Evolutionary conservation across 176 grass and related monocot genomes (phyloP).

Genomic region (Aegilops sharonensis): DNA sequence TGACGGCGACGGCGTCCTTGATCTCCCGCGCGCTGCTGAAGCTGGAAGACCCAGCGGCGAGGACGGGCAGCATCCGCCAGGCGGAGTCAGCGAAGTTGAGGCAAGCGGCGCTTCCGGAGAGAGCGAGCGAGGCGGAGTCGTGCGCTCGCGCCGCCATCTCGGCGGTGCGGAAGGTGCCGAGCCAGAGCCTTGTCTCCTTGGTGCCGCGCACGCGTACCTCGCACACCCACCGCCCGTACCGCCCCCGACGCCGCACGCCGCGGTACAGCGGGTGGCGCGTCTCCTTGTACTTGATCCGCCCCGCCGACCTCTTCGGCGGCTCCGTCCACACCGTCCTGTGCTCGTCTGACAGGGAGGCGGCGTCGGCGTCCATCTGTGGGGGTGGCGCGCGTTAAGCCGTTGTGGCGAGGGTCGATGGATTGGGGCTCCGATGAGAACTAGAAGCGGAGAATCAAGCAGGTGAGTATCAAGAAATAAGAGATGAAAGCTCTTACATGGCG

Average conservation of each 20-base stretch:
- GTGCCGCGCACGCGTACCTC: conserved; percentile 50
- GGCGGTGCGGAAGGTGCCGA: conserved; percentile 62
- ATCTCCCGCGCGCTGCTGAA: conserved; percentile 21
- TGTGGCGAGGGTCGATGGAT: too few relatives aligned
- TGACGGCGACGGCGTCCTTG: conserved; percentile 32
- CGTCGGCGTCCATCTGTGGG: background rate
- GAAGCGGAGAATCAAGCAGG: too few relatives aligned
- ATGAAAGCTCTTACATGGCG: too few relatives aligned
- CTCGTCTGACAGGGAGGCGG: background rate
- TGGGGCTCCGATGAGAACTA: background rate
- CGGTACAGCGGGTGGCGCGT: conserved; percentile 69
- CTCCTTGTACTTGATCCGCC: conserved; percentile 72
- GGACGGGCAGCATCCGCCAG: conserved; percentile 23
- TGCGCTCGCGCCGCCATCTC: conserved; percentile 68
- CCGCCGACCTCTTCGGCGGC: conserved; percentile 57
- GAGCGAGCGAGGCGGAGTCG: conserved; percentile 54
- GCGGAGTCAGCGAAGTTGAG: conserved; percentile 39
- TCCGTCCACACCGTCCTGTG: conserved; percentile 52
- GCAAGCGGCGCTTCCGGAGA: conserved; percentile 45
- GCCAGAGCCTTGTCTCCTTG: conserved; percentile 49
- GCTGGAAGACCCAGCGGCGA: background rate
- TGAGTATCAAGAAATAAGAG: too few relatives aligned
- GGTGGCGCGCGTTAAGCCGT: too few relatives aligned
- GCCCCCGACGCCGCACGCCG: conserved; percentile 51
- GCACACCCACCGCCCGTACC: conserved; percentile 55